Base-by-base conservation (phyloP, 352 stramenopile genomes). In the Thraustochytrium sp. region DNA sequence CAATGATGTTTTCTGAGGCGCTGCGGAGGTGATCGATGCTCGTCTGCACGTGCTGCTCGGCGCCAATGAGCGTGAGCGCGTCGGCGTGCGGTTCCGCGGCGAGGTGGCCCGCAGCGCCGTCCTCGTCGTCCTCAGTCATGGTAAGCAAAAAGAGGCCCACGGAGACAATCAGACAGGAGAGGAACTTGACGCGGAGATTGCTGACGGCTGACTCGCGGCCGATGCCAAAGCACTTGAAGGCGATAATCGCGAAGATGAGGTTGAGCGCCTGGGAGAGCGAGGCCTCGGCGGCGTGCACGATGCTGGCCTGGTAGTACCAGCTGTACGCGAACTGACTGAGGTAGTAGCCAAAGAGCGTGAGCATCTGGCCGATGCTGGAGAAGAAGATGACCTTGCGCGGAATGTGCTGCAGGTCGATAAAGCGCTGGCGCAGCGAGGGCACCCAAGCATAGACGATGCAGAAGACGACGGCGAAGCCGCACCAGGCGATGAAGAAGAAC, bases 401-500 rank as follows among this genome's bases (percentile, higher is more conserved):
- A 29, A 84, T 80, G 49, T 84, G 40, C n/a, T 56, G 75, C 21
- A 84, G 40, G 44, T 84, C 61, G 29, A 84, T 40, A 29, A 84
- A 76, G 34, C 61, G 40, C 49, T 80, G 55, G 8, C 61, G 55
- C 23, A 84, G 65, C 37, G 18, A 38, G 31, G 75, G 75, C 23
- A 84, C 29, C 9, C 64, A 26, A 3, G 54, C 37, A 31, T 68
- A 84, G 21, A 44, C 49, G 13, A 84, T 29, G 40, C 40, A 73
- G 3, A 84, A 84, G 40, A 54, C 29, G 4, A 84, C 61, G 8
- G 40, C 55, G 36, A 84, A 84, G 23, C 75, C 55, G 51, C 75
- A 84, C 75, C 75, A 84, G 38, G 75, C 75, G 38, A 84, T 73
- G 36, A 76, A 84, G 59, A 84, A 84, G 75, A 84, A 84, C 75